Percentiles rank a stretch among this genome's conserved stretches.
Conservation (phyloP, 164 flowering plant genomes). For the Saururus chinensis region DNA sequence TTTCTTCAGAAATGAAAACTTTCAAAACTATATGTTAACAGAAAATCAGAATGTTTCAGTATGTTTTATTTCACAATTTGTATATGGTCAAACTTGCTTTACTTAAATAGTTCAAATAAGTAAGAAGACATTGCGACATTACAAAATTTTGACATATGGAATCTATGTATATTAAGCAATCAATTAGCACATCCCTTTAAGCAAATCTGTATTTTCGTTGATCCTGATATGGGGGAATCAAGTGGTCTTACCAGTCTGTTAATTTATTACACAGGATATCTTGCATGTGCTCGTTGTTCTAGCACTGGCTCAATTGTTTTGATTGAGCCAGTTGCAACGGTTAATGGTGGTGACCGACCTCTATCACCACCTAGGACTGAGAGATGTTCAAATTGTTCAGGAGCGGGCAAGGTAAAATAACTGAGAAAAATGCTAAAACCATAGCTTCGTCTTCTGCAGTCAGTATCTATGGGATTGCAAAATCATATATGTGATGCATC, state of each 20-base stretch:
- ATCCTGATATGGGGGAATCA: background rate
- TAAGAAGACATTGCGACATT: background rate
- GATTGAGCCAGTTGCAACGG: constrained; percentile 59
- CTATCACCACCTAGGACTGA: constrained; percentile 66
- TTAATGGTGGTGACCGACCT: constrained; percentile 46
- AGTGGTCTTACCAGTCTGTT: background rate
- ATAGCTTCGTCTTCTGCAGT: too few species aligned
- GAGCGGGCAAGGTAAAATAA: constrained; percentile 75
- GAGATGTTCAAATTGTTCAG: constrained; percentile 93
- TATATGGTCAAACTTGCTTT: background rate
- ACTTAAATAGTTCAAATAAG: background rate
- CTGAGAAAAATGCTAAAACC: background rate
- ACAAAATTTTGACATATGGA: too few species aligned
- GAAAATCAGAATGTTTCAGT: background rate
- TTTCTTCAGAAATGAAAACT: background rate
- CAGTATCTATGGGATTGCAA: too few species aligned
- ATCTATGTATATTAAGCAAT: too few species aligned
- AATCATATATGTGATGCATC: too few species aligned
- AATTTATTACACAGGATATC: constrained; percentile 56
- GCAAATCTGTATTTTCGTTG: background rate
- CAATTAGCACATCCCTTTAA: too few species aligned
- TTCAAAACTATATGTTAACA: background rate
- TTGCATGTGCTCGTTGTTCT: constrained; percentile 95
- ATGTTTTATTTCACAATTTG: too few species aligned
- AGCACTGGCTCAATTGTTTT: constrained; percentile 72